Base-by-base conservation (phyloP, 1,284 basidiomycete species). In the Jaminaea rosea region DNA sequence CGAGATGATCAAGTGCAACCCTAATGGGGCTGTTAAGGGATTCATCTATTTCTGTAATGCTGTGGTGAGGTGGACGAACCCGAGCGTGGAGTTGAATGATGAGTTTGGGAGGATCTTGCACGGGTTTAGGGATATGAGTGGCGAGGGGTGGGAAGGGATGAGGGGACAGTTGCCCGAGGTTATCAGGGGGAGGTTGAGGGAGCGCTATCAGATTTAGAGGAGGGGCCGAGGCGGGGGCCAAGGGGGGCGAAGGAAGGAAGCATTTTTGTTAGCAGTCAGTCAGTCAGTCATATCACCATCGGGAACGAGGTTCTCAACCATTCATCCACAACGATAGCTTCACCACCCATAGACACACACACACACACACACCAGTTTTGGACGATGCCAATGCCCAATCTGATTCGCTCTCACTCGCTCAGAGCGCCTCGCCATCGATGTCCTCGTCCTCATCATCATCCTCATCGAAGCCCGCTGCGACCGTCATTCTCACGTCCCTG, bases 1-100 rank as follows among this genome's bases (percentile, higher is more conserved):
- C 77, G 89, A 89, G 50, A 85, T 97, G 56, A 90, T 98, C 60
- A 87, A 92, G 75, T 83, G 83, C 46, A 97, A 97, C 73, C 93
- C 93, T 10, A 83, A 72, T 39, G 69, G 69, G 13, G 60, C 49
- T 55, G 64, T 69, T 9, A 62, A 63, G 36, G 65, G 69, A 2
- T 73, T 73, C 31, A 63, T 68, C 23, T 73, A 71, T 56, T 73
- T 73, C 29, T 73, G 71, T 57, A 73, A 72, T 26, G 71, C 71
- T 27, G 71, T 73, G 28, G 69, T 73, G 41, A 52, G 68, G n/a
- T 72, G 69, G 69, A 62, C 55, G 8, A 66, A 63, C 11, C 69
- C 69, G 19, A 65, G 60, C 29, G 46, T 49, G 34, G 55, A 60
- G 44, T 58, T 68, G n/a, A 70, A 67, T 58, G 64, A 67, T 24